Conservation (phyloP, 108 stramenopile species). For the Cyclotella choctawhatcheeana region DNA sequence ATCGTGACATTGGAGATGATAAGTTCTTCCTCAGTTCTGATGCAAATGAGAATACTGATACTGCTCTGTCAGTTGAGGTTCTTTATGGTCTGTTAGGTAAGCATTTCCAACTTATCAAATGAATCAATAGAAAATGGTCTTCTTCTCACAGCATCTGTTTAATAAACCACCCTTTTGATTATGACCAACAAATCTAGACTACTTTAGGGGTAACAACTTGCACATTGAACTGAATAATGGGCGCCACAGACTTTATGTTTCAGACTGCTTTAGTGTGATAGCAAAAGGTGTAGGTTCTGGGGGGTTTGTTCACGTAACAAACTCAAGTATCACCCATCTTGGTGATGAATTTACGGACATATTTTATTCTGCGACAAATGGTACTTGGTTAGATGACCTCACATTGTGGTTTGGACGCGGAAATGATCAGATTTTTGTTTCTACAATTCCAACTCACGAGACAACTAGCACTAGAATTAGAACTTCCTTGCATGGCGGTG, state of each 20-base stretch:
- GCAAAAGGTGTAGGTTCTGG: slow-evolving; percentile 15
- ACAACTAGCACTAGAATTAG: slow-evolving; percentile 24
- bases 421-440: slow-evolving; percentile 32
- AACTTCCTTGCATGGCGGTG: slow-evolving; percentile 43
- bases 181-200: too few species aligned
- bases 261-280: slow-evolving; percentile 39
- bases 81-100: slow-evolving; percentile 37
- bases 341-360: slow-evolving; percentile 38
- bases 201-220: slow-evolving; percentile 36
- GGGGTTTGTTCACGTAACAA: slow-evolving; percentile 29
- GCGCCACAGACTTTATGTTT: slow-evolving; percentile 43
- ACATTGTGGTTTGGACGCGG: slow-evolving; percentile 46
- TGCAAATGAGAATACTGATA: slow-evolving; percentile 37
- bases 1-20: slow-evolving; percentile 33
- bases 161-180: too few species aligned
- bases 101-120: too few species aligned
- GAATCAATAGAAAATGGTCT: too few species aligned
- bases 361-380: slow-evolving; percentile 25
- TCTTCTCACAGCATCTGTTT: too few species aligned
- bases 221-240: slow-evolving; percentile 27
- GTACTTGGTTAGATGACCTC: slow-evolving; percentile 43
- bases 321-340: slow-evolving; percentile 24
- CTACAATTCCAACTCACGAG: slow-evolving; percentile 27
- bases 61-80: slow-evolving; percentile 24
- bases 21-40: slow-evolving; percentile 48